Base-by-base conservation (phyloP, 345 rosid species). In the Anacardium occidentale region DNA sequence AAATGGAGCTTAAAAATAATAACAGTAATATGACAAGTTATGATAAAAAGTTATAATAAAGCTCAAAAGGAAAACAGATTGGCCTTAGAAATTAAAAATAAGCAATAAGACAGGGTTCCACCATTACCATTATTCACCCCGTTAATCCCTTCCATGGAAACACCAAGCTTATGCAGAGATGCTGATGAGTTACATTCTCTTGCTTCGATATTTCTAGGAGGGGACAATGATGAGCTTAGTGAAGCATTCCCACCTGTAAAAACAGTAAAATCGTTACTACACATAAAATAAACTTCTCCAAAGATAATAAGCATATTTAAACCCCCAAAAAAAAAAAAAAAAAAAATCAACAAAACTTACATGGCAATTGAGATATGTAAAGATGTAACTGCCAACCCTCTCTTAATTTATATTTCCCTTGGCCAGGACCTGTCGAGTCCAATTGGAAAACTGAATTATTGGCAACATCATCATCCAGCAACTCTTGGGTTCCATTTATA, bases 301-400 rank as follows among this genome's bases (percentile, higher is more conserved):
- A 68, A 59, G 42, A 12, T 2, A 32, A 20, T 24, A n/a, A 2
- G 5, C n/a, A 32, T 21, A 10, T 59, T n/a, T n/a, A n/a, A n/a
- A n/a, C n/a, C n/a, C n/a, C n/a, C n/a, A n/a, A n/a, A n/a, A n/a
- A n/a, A n/a, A n/a, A n/a, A n/a, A n/a, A n/a, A 7, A 59, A 17
- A 51, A 67, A 59, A 13, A 7, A 76, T 22, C 69, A 70, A 34
- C 66, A 75, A 59, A 32, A 68, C 75, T 88, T 92, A 92, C 98
- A 90, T 84, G 98, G 98, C 89, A 89, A 80, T 71, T 90, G 98
- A 50, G 98, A 92, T 78, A 90, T 85, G 85, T 88, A 94, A 56
- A 90, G 52, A 82, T 94, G 97, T 72, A 94, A 77, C 53, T 83
- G 82, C 86, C 90, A 89, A 4, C 86, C 97, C 51, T 76, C 74